Base-by-base conservation (phyloP, 2,329 filamentous ascomycete genomes). In the Claviceps pazoutovae region DNA sequence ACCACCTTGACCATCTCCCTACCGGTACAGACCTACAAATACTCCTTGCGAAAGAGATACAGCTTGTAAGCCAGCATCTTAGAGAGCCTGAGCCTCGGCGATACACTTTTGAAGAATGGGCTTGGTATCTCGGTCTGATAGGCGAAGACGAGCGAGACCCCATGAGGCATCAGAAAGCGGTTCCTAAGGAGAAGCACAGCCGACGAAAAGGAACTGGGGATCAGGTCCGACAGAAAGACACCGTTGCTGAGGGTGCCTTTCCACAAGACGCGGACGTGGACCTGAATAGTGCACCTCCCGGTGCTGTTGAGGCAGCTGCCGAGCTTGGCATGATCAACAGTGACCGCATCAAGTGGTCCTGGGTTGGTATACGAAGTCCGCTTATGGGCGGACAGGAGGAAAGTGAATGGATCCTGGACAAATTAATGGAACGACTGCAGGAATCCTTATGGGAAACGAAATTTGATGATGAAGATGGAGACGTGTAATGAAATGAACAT, bases 51-150 rank as follows among this genome's bases (percentile, higher is more conserved):
- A 74, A 80, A 37, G 83, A 86, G 56, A 93, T 95, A 52, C 73
- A 79, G 14, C 73, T 71, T 26, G 79, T 87, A 1, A 79, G 80
- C 1, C 54, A 55, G n/a, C 71, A 77, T 47, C 79, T 93, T 61
- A 69, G 86, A 37, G 75, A 78, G 17, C 65, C 71, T 45, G 66
- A 73, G 4, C 74, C 78, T 2, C 82, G 81, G 51, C 76, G 74
- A 51, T 96, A 95, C 63, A 74, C 72, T 0, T 96, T 89, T 56
- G 81, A 89, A 57, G 84, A 95, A 62, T 95, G 89, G 90, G 84
- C 85, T 0, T 86, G 87, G 71, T 93, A 88, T 59, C 82, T 90
- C 7, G 78, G 79, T 21, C 73, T 95, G 36, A 86, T 95, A n/a
- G 79, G 79, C 46, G 78, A 82, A 60, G 78, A 82, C 61, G 79